Evolutionary conservation across 371 early-diverging fungal species (phyloP).

Genomic region (Vairimorpha apis): DNA sequence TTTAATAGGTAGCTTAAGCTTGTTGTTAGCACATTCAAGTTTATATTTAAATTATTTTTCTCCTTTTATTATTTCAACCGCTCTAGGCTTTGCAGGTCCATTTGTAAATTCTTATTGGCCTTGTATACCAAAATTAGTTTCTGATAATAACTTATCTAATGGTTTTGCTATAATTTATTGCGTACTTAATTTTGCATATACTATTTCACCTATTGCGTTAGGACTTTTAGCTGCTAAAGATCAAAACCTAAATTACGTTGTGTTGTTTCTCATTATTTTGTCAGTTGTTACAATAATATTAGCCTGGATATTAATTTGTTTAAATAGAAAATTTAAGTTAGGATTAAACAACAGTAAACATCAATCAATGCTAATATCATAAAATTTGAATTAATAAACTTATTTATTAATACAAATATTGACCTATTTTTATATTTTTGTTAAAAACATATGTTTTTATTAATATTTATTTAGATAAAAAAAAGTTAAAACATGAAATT

Average conservation of each 20-base stretch:
- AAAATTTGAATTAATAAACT: too few relatives aligned
- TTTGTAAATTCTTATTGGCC: slow-evolving; percentile 60
- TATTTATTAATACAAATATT: too few relatives aligned
- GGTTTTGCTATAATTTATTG: slow-evolving; percentile 57
- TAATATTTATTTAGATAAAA: background rate
- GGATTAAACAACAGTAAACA: slow-evolving; percentile 39
- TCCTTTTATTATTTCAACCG: slow-evolving; percentile 15
- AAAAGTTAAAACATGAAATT: background rate
- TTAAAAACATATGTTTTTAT: too few relatives aligned
- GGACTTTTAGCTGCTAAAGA: slow-evolving; percentile 19
- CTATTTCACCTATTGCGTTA: slow-evolving; percentile 52
- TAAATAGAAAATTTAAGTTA: slow-evolving; percentile 23
- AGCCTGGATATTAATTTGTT: slow-evolving; percentile 13
- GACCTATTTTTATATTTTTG: too few relatives aligned
- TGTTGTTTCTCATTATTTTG: slow-evolving; percentile 18
- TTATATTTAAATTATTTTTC: slow-evolving; percentile 27
- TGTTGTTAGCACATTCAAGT: slow-evolving; percentile 46
- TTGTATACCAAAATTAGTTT: slow-evolving; percentile 57
- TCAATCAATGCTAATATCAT: too few relatives aligned
- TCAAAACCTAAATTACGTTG: slow-evolving; percentile 21
- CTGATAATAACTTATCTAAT: slow-evolving; percentile 41
- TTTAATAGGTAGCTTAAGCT: slow-evolving; percentile 35
- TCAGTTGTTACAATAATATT: background rate
- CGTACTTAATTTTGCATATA: slow-evolving; percentile 56
- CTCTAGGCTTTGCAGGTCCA: slow-evolving; percentile 53